These are phyloP conservation scores for Guyanaporus albipodus DNA, from an alignment of 768 basidiomycete genomes.

Conservation along the genomic window DNA sequence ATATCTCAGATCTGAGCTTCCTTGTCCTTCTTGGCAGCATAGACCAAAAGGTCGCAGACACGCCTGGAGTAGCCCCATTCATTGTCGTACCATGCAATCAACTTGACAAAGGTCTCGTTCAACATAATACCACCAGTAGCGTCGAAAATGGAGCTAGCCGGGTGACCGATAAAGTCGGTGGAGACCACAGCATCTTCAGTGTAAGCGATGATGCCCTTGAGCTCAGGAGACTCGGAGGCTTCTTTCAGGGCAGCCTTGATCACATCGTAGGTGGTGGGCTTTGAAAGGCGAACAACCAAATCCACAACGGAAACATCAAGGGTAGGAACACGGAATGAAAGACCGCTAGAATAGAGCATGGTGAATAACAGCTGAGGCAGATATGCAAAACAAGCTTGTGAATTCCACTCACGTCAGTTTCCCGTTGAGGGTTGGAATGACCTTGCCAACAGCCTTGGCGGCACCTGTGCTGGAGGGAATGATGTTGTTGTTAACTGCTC, in stretches of 20 bases:
- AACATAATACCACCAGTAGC: constrained; percentile 90
- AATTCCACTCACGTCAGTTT: constrained; percentile 88
- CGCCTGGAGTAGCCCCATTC: constrained; percentile 94
- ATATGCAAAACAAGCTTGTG: neutral
- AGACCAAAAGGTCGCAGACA: constrained; percentile 85
- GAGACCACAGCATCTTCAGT: constrained; percentile 93
- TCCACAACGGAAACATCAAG: constrained; percentile 97
- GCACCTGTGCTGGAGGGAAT: constrained; percentile 99
- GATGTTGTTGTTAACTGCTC: constrained; percentile 96
- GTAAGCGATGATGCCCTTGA: constrained; percentile 81
- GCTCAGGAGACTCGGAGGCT: constrained; percentile 59
- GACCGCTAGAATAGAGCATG: constrained; percentile 49
- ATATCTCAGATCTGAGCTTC: constrained; percentile 19
- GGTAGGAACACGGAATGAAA: constrained; percentile 96
- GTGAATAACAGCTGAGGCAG: constrained; percentile 3
- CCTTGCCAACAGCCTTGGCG: constrained; percentile 98
- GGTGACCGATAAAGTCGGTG: constrained; percentile 83
- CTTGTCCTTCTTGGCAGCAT: constrained; percentile 70
- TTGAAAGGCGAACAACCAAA: constrained; percentile 90
- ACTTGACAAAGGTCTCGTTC: constrained; percentile 92
- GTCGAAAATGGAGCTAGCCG: constrained; percentile 87
- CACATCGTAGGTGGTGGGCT: constrained; percentile 77
- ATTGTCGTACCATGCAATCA: constrained; percentile 94
- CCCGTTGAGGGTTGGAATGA: constrained; percentile 94
- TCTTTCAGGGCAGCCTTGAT: constrained; percentile 85